Conservation (phyloP, 179 eudicot species). For the Nepenthes alata region DNA sequence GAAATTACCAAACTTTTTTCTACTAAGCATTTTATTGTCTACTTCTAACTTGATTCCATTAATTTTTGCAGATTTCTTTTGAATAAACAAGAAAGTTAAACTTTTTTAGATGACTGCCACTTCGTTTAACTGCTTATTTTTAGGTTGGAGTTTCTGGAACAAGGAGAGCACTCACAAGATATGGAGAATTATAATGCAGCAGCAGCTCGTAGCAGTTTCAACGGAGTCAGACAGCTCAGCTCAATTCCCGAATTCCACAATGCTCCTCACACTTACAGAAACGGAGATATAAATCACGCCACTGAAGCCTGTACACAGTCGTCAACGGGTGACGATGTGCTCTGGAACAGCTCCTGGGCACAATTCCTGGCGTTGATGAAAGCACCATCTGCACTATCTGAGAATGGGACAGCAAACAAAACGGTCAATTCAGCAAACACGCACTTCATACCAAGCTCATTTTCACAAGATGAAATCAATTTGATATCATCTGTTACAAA, state of each 20-base stretch:
- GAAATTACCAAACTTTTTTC: no score
- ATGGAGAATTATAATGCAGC: constrained; percentile 2
- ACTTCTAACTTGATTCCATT: no score
- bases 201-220: constrained; percentile 4
- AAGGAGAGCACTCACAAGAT: constrained; percentile 12
- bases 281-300: constrained; percentile 6
- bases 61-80: no score
- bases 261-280: not conserved
- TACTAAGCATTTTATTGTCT: no score
- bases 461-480: constrained; percentile 9
- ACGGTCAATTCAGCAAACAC: not conserved
- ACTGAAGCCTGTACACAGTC: constrained; percentile 8
- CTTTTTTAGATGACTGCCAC: no score
- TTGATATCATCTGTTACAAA: constrained; percentile 5
- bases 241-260: not conserved
- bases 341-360: constrained; percentile 16
- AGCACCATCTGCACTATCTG: constrained; percentile 6
- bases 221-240: not conserved
- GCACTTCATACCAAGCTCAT: not conserved
- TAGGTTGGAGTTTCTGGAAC: no score
- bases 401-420: constrained; percentile 1
- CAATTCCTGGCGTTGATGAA: constrained; percentile 13
- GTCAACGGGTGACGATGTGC: constrained; percentile 5
- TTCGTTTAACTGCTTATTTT: no score
- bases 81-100: no score